phyloP scores from a whole-genome alignment of 2,329 filamentous ascomycete species.

The Microsporum audouinii region DNA sequence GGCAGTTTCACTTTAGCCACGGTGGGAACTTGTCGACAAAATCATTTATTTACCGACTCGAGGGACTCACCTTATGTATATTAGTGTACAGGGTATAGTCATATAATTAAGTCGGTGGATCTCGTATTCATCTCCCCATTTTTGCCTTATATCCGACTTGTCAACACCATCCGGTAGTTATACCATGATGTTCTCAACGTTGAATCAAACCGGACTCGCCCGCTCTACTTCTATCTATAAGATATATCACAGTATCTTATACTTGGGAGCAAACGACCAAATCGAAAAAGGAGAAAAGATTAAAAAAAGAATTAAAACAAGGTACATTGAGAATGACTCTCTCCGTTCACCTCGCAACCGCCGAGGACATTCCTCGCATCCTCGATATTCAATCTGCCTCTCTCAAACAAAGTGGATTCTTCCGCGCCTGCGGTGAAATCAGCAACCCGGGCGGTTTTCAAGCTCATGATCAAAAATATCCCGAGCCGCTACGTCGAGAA shows the following conservation, averaged over 20 bases:
- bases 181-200: neutral
- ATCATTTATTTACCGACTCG: neutral
- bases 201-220: neutral
- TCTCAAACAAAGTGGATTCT: constrained; percentile 7
- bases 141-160: neutral
- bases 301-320: neutral
- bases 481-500: neutral
- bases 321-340: constrained; percentile 7
- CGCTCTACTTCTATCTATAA: neutral
- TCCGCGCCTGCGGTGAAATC: constrained; percentile 7
- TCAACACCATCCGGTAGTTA: neutral
- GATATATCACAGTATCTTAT: neutral
- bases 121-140: neutral
- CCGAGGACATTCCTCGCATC: constrained; percentile 9
- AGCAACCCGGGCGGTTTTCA: constrained; percentile 5
- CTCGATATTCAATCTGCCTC: constrained; percentile 8
- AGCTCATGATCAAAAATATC: neutral
- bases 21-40: neutral
- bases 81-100: neutral
- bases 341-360: constrained; percentile 7
- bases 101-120: neutral
- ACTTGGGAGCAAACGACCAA: neutral
- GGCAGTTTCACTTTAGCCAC: neutral
- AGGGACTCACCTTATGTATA: neutral
- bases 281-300: neutral